Conservation (phyloP, 2,329 filamentous ascomycete species). For the Fusarium sulawesiense region DNA sequence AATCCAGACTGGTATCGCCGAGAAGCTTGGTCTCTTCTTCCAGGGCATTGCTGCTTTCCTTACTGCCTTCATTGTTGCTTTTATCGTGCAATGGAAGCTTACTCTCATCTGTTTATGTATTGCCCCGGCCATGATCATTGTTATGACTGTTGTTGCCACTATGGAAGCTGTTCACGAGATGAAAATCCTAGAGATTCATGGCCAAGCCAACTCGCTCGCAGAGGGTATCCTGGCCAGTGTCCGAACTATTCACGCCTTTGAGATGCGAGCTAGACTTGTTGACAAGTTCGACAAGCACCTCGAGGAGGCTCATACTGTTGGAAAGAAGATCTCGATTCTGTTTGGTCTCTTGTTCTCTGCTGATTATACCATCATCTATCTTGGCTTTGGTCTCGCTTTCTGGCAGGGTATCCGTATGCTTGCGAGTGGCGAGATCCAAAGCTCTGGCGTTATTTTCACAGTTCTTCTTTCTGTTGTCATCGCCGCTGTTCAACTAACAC, state of each 20-base stretch:
- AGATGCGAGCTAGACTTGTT: slow-evolving; percentile 53
- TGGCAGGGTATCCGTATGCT: slow-evolving; percentile 58
- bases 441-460: slow-evolving; percentile 55
- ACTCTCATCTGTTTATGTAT: slow-evolving; percentile 56
- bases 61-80: slow-evolving; percentile 54
- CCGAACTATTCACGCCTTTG: slow-evolving; percentile 58
- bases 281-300: slow-evolving; percentile 55
- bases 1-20: slow-evolving; percentile 55
- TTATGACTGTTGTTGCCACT: slow-evolving; percentile 50
- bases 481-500: slow-evolving; percentile 52
- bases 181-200: slow-evolving; percentile 51
- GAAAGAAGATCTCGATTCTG: slow-evolving; percentile 54
- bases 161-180: slow-evolving; percentile 49
- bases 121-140: slow-evolving; percentile 47
- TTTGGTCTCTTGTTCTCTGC: slow-evolving; percentile 54
- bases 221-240: slow-evolving; percentile 54
- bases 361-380: slow-evolving; percentile 56
- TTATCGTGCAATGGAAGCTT: slow-evolving; percentile 57
- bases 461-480: slow-evolving; percentile 55
- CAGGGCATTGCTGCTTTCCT: slow-evolving; percentile 54
- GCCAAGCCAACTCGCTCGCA: slow-evolving; percentile 51
- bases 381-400: slow-evolving; percentile 57
- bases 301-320: slow-evolving; percentile 50
- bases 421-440: slow-evolving; percentile 51
- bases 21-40: slow-evolving; percentile 55